Evolutionary conservation across 768 basidiomycete genomes (phyloP), one percentile per base, ranked within the genome.

Genomic region (Mycena olivaceomarginata): DNA sequence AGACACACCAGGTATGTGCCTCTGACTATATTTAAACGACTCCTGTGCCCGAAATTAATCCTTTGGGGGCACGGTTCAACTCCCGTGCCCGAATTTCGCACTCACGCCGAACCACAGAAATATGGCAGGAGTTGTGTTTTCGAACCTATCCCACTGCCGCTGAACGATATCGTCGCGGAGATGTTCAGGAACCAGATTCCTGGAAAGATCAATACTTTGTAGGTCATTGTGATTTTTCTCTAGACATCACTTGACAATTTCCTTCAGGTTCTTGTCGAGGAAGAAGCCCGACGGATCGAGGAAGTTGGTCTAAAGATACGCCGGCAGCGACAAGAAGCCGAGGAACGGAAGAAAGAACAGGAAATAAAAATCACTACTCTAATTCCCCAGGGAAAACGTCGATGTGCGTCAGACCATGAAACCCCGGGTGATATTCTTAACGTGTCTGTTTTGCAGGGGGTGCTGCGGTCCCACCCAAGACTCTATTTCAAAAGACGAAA

Each of bases 141-240:
- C 89, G 89, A 81, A 89, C 89, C 67, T 94, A 91, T 83, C 90
- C 91, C 60, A 85, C 91, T 74, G 88, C 90, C 60, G 86, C 87
- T 70, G 89, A 92, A 79, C 88, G 88, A 70, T 91, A 90, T 81
- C 80, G 83, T 67, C 82, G 82, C 60, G 85, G 85, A 73, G 82
- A 86, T 41, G 83, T 86, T 43, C 83, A 86, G 74, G 89, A 89
- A 72, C 91, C 91, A 41, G 88, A 89, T 37, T 92, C 92, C 40
- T 96, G 95, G 95, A 92, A 90, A 80, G 90, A 92, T 65, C 89
- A 91, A 67, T 95, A 91, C 80, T 94, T 92, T 80, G 95, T 95
- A 82, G 68, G 94, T 85, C 16, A 16, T 11, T 40, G 59, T 68
- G 18, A 43, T 53, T 56, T 62, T 67, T 77, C 40, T 69, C 25